Evolutionary conservation across 352 stramenopile species (phyloP).

Genomic region (Achlya hypogyna): DNA sequence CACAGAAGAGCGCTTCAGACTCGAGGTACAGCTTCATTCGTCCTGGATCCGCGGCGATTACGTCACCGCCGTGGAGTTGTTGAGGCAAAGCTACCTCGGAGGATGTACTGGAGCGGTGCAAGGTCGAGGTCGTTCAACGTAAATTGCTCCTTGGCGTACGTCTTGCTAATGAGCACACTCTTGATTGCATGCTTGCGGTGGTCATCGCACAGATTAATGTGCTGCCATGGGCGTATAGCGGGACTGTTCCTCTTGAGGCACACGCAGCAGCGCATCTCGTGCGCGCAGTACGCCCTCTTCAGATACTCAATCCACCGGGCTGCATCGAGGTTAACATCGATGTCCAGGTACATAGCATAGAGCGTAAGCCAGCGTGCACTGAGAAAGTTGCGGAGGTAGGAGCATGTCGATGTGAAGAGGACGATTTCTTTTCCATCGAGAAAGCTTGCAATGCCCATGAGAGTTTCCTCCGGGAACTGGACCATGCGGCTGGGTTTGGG

Average conservation of each 20-base stretch:
- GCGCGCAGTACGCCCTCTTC: slow-evolving; percentile 13
- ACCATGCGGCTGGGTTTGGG: not conserved
- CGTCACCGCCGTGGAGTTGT: not conserved
- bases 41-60: not conserved
- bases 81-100: slow-evolving; percentile 4
- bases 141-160: slow-evolving; percentile 19
- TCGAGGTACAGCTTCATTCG: slow-evolving; percentile 17
- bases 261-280: slow-evolving; percentile 6
- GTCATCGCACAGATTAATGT: slow-evolving; percentile 15
- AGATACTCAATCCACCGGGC: slow-evolving; percentile 13
- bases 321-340: slow-evolving; percentile 5
- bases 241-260: slow-evolving; percentile 13
- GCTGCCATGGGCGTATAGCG: slow-evolving; percentile 14
- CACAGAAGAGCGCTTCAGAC: slow-evolving; percentile 8
- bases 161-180: slow-evolving; percentile 19
- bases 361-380: not conserved
- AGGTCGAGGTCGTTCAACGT: slow-evolving; percentile 10
- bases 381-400: not conserved
- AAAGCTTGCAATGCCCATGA: not conserved
- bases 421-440: slow-evolving; percentile 4
- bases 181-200: slow-evolving; percentile 17
- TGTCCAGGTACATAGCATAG: not conserved
- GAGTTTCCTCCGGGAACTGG: not conserved
- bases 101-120: slow-evolving; percentile 15
- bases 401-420: slow-evolving; percentile 4